phyloP scores from a whole-genome alignment of 139 green algal genomes.

The Ettlia oleoabundans region DNA sequence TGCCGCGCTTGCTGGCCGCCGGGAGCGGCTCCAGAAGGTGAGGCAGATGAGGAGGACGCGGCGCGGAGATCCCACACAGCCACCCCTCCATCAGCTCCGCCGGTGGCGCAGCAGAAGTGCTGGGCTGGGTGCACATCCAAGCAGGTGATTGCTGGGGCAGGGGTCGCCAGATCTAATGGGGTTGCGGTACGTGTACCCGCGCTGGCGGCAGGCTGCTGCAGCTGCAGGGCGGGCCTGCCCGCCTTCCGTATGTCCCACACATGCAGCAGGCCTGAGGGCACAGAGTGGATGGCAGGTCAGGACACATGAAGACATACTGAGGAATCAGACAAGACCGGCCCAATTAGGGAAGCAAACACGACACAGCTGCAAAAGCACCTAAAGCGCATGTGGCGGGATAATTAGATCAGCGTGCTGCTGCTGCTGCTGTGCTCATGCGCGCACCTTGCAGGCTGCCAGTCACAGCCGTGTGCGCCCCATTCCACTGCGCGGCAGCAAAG shows the following conservation, averaged over 20 bases:
- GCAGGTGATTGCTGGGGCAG: conserved; percentile 15
- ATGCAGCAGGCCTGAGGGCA: conserved; percentile 29
- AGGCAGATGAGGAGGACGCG: neutral
- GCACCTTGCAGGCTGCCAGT: conserved; percentile 28
- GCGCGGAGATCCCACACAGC: conserved; percentile 24
- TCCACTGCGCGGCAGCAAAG: neutral
- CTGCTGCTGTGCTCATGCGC: neutral
- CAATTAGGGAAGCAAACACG: no score
- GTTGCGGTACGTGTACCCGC: no score
- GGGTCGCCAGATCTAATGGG: neutral
- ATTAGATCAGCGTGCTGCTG: neutral
- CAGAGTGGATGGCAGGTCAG: neutral
- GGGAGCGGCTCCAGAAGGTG: neutral
- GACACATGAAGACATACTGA: no score
- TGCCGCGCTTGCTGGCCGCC: neutral
- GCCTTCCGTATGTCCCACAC: conserved; percentile 28
- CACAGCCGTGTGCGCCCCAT: conserved; percentile 1
- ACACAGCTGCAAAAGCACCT: no score
- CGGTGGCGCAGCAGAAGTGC: conserved; percentile 8
- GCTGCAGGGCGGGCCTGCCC: conserved; percentile 13
- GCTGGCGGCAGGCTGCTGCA: neutral
- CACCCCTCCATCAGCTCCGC: conserved; percentile 6
- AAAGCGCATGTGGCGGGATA: no score
- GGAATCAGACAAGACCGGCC: no score
- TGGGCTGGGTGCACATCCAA: conserved; percentile 34